Evolutionary conservation across 2,329 filamentous ascomycete species (phyloP), one percentile per base, ranked within the genome.

Genomic region (Sclerotinia sclerotiorum): DNA sequence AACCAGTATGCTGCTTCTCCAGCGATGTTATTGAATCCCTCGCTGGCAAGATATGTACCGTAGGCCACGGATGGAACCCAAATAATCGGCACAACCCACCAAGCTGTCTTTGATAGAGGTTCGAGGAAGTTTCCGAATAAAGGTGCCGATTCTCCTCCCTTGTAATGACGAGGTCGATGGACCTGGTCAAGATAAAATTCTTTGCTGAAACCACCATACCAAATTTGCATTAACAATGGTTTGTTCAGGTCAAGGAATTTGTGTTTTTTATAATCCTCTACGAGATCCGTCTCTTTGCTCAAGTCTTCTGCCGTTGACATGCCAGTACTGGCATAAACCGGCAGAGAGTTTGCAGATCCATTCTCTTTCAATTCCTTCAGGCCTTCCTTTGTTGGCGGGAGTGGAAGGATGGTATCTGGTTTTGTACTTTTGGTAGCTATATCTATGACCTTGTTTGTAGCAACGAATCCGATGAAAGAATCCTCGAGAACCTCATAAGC

Each of bases 101-200:
- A 99, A 1, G 95, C 87, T 2, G 95, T 99, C 84, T 94, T 91
- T 79, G 90, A 94, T 69, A 99, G 82, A n/a, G 95, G 95, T 81
- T 99, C 95, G n/a, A 99, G 83, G 79, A 99, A 97, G 81, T 99
- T 98, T 70, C 95, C 95, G 80, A 99, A 99, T 32, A 99, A 81
- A 27, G 95, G 95, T 49, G 95, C 95, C 8, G 93, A 97, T 71
- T 88, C 88, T 69, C 95, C 95, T 72, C 94, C 94, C 78, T 89
- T 96, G 84, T 98, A 99, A 79, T 99, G 94, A 69, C 95, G 89
- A 24, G 95, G 95, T 56, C 95, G 90, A 79, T 99, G 95, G 65
- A 99, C 92, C 79, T 99, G 95, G 74, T 97, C 90, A 32, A 99
- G 85, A 77, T 99, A 99, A 78, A 99, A 99, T n/a, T 92, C 88